Percentiles rank a stretch among this genome's conserved stretches.
These are phyloP conservation scores for Colletotrichum tabaci DNA, from an alignment of 2,329 filamentous ascomycete species.

Conservation along the genomic window DNA sequence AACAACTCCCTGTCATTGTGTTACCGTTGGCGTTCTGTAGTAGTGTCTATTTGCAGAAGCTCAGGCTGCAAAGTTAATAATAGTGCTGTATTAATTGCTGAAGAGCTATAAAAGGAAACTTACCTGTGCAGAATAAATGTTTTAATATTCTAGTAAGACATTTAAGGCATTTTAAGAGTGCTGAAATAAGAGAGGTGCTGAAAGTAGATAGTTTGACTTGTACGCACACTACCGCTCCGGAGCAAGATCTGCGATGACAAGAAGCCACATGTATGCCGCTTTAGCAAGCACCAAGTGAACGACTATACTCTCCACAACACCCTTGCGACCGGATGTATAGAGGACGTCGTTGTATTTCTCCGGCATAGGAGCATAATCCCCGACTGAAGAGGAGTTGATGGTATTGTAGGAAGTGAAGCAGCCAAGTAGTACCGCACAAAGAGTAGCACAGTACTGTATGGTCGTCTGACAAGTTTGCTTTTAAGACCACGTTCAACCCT, in stretches of 20 bases:
- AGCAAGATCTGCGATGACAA: constrained; percentile 44
- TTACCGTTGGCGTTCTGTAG: too few species aligned
- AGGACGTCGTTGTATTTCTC: constrained; percentile 50
- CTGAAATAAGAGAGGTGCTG: too few species aligned
- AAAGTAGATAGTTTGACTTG: too few species aligned
- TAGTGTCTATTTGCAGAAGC: too few species aligned
- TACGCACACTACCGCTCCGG: constrained; percentile 32
- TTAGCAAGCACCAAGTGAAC: constrained; percentile 51
- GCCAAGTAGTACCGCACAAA: constrained; percentile 52
- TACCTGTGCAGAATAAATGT: too few species aligned
- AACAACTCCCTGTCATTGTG: too few species aligned
- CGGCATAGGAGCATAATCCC: constrained; percentile 45
- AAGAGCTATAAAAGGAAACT: too few species aligned
- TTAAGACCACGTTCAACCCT: constrained; percentile 50
- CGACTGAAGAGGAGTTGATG: constrained; percentile 49
- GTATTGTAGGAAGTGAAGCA: constrained; percentile 44
- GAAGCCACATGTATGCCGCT: constrained; percentile 52
- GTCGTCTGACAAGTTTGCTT: constrained; percentile 58
- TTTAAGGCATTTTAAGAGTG: too few species aligned
- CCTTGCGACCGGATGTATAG: constrained; percentile 47
- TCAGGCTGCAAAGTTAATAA: too few species aligned
- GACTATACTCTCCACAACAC: constrained; percentile 51
- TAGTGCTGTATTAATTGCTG: too few species aligned
- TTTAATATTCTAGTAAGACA: too few species aligned
- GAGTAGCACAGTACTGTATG: constrained; percentile 49